Base-by-base conservation (phyloP, 495 filamentous ascomycete species). In the Aspergillus coremiiformis region DNA sequence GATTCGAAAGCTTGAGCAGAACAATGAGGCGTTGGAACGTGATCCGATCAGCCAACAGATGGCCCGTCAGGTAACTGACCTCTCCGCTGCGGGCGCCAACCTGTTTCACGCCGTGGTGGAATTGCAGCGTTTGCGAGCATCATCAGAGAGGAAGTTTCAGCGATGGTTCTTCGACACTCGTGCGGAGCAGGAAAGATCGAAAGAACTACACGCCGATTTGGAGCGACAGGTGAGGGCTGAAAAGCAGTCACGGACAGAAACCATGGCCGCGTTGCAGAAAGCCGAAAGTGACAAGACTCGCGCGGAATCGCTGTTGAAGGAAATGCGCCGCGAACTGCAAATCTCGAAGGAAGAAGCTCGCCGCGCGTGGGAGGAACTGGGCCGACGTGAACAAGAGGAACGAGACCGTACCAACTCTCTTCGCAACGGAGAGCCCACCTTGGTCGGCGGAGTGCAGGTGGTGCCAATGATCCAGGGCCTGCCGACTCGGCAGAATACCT, bases 51-150 rank as follows among this genome's bases (percentile, higher is more conserved):
- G 84, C 33, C 81, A 87, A 44, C 90, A 96, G 62, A 82, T 98
- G 62, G 85, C 89, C 10, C 84, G 93, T 35, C 93, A 98, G 63
- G 91, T 98, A 42, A 94, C 87, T 0, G 93, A 98, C 63, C 78
- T 98, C 10, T 95, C 92, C 22, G 94, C 93, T 14, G 93, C 93
- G 4, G 93, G 93, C 21, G 94, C 93, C 19, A 98, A 97, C 61
- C 78, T 98, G 6, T 98, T 98, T 66, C 93, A 97, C 64, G 93
- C 94, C 5, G 91, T 98, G 1, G 92, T 98, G 12, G 93, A 98
- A 64, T 73, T 98, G 27, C 93, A 98, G 61, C 84, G 93, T n/a
- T 77, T 98, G 12, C 88, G 93, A 19, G 93, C 94, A 17, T 94
- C 88, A 19, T 96, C 90, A 1, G 94, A 97, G 66, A 80, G 94